Evolutionary conservation across 108 stramenopile species (phyloP).

Genomic region (Fragilaria radians): DNA sequence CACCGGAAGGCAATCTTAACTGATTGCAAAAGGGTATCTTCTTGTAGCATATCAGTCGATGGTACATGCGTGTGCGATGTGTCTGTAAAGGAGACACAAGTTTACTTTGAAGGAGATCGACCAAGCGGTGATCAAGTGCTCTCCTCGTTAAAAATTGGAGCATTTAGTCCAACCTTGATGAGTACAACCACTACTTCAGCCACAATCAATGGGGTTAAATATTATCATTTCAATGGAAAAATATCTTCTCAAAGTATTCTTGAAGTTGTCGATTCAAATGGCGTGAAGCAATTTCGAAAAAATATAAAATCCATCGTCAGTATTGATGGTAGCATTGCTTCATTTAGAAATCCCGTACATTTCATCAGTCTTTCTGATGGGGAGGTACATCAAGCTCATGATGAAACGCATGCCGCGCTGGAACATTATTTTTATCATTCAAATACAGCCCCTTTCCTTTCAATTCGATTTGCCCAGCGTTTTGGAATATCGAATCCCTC

Average conservation of each 20-base stretch:
- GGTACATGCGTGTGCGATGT: constrained; percentile 12
- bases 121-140: constrained; percentile 5
- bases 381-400: constrained; percentile 20
- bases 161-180: constrained; percentile 9
- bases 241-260: constrained; percentile 23
- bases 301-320: constrained; percentile 35
- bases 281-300: constrained; percentile 31
- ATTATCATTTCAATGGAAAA: neutral
- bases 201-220: neutral
- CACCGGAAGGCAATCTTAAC: neutral
- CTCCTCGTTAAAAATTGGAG: constrained; percentile 10
- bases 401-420: constrained; percentile 46
- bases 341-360: constrained; percentile 30
- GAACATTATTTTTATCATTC: too few relatives aligned
- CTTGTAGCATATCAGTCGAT: neutral
- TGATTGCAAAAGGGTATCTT: neutral
- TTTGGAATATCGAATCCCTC: constrained; percentile 46
- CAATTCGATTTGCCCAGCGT: constrained; percentile 48
- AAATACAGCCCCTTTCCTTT: too few relatives aligned
- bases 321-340: constrained; percentile 23
- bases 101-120: neutral
- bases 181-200: constrained; percentile 4
- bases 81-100: neutral
- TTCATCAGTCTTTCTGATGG: constrained; percentile 26
- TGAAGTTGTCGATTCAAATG: constrained; percentile 33